phyloP scores from a whole-genome alignment of 768 basidiomycete genomes.

The Coprinopsis strossmayeri region DNA sequence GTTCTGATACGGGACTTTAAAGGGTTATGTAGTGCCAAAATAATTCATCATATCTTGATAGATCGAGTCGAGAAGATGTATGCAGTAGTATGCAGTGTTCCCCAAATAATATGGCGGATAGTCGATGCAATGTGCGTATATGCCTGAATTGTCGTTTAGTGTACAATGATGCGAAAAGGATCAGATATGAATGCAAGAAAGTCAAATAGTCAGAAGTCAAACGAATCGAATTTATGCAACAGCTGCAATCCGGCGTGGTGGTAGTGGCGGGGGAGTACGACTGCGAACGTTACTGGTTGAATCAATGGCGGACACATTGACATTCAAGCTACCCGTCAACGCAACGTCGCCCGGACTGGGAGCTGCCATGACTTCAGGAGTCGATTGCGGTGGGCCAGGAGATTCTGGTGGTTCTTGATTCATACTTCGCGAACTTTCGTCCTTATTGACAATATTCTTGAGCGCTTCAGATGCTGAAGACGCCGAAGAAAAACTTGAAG shows the following conservation, averaged over 20 bases:
- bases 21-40: too few species aligned
- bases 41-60: too few species aligned
- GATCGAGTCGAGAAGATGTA: too few species aligned
- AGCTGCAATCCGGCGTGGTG: conserved; percentile 21
- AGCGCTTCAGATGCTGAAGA: conserved; percentile 48
- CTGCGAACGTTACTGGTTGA: too few species aligned
- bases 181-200: background rate
- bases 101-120: too few species aligned
- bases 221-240: conserved; percentile 12
- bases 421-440: conserved; percentile 23
- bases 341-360: background rate
- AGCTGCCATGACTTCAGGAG: background rate
- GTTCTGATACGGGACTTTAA: background rate
- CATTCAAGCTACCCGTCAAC: background rate
- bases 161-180: background rate
- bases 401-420: conserved; percentile 4
- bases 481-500: conserved; percentile 14
- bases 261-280: conserved; percentile 20
- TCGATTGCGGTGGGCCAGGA: background rate
- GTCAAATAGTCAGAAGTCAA: background rate
- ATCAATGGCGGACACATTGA: too few species aligned
- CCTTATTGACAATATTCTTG: conserved; percentile 48
- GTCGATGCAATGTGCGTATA: too few species aligned
- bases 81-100: too few species aligned
- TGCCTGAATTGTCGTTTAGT: too few species aligned